Evolutionary conservation across 805 yeast species (phyloP), one percentile per base, ranked within the genome.

Genomic region (Ascoidea rubescens): DNA sequence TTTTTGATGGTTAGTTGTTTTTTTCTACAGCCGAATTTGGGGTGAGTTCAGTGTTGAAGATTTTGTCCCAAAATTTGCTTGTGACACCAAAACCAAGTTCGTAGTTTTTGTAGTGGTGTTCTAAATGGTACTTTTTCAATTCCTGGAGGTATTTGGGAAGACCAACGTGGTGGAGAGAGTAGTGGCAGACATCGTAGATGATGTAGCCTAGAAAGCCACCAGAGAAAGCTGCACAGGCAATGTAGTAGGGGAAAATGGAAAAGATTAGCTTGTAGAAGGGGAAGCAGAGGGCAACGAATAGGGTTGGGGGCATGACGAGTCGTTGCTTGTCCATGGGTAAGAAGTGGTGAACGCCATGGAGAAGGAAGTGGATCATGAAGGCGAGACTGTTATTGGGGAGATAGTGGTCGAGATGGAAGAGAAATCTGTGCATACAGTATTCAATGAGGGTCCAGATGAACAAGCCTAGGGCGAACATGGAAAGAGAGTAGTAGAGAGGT

Each of bases 51-150:
- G 98, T 91, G 54, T 85, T 87, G 66, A 93, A 93, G 8, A 93
- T 87, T 31, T 70, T 76, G 67, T 93, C 99, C 99, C 99, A 93
- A 69, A 87, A 87, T 69, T 79, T 81, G 56, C 89, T 78, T 33
- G 98, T 88, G 56, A 93, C 98, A 59, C 99, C 99, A 60, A 90
- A 93, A 1, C 98, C 99, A 60, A 90, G 71, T 68, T 95, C 96
- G 68, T 87, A 93, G 69, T 93, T 91, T 72, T 91, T 90, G 74
- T 93, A 93, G 66, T 93, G 99, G 68, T 93, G 99, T 67, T 91
- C 98, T 68, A 93, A 76, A 67, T 93, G 99, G 65, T 88, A 83
- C 50, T 85, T 87, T 69, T 93, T 93, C 63, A 88, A 71, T 33
- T 78, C 80, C 65, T 87, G 89, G 69, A 88, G 71, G 64, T 73